Evolutionary conservation across 345 rosid species (phyloP).

Genomic region (Nephelium lappaceum): DNA sequence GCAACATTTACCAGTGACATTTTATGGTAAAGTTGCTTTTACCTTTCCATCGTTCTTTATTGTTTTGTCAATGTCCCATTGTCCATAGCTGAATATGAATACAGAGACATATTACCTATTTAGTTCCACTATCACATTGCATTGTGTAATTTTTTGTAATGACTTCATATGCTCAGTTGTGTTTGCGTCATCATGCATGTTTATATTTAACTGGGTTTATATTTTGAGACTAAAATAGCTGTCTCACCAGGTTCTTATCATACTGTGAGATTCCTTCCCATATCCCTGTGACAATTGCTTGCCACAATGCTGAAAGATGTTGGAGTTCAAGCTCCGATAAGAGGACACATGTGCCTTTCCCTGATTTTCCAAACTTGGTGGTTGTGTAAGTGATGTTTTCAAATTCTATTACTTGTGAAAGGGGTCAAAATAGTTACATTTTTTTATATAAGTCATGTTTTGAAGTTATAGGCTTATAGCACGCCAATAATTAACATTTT

Average conservation of each 20-base stretch:
- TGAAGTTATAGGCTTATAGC: conserved; percentile 4
- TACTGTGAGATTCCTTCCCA: conserved; percentile 68
- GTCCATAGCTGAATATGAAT: not conserved
- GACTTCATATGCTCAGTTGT: not conserved
- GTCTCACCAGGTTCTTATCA: conserved; percentile 65
- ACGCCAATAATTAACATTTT: conserved; percentile 10
- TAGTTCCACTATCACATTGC: not conserved
- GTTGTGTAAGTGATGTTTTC: conserved; percentile 59
- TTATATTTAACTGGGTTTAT: conserved; percentile 12
- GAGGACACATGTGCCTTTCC: conserved; percentile 60
- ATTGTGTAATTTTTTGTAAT: conserved; percentile 5
- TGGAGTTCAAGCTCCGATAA: conserved; percentile 74
- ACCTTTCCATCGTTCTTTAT: not conserved
- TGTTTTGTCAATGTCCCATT: not conserved
- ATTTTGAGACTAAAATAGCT: conserved; percentile 26
- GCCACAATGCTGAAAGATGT: conserved; percentile 75
- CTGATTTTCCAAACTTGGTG: conserved; percentile 69
- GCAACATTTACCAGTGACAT: conserved; percentile 92
- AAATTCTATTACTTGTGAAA: not conserved
- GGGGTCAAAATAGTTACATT: conserved; percentile 11
- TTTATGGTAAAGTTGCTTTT: conserved; percentile 52
- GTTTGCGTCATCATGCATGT: conserved; percentile 11
- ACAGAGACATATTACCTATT: not conserved
- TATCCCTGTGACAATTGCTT: conserved; percentile 85
- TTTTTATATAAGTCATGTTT: not conserved